Conservation (phyloP, 805 yeast genomes). For the Brettanomyces nanus region DNA sequence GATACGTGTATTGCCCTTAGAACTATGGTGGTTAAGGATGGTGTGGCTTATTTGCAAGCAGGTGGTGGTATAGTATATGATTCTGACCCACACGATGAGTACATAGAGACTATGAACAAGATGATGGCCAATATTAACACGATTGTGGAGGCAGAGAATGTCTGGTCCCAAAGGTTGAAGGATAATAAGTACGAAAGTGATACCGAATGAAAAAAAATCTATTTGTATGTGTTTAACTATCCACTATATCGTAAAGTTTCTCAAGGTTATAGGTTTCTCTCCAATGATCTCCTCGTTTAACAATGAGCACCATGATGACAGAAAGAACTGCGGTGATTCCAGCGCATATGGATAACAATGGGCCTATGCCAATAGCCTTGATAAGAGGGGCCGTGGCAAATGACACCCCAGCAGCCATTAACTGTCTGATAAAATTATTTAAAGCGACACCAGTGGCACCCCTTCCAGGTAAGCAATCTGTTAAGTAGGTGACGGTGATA, state of each 20-base stretch:
- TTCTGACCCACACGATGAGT: slow-evolving; percentile 92
- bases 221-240: slow-evolving; percentile 9
- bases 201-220: not conserved
- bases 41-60: slow-evolving; percentile 88
- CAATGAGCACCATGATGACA: slow-evolving; percentile 36
- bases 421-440: slow-evolving; percentile 66
- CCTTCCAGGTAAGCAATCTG: slow-evolving; percentile 77
- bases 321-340: slow-evolving; percentile 44
- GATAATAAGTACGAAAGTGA: slow-evolving; percentile 4
- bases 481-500: slow-evolving; percentile 69
- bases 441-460: slow-evolving; percentile 88
- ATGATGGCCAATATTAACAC: slow-evolving; percentile 91
- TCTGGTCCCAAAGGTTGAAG: slow-evolving; percentile 2
- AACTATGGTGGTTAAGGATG: slow-evolving; percentile 93
- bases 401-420: slow-evolving; percentile 68
- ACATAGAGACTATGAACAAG: slow-evolving; percentile 93
- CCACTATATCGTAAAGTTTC: slow-evolving; percentile 44
- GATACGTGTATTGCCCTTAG: slow-evolving; percentile 96
- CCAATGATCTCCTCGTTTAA: slow-evolving; percentile 50
- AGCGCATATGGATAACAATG: slow-evolving; percentile 57
- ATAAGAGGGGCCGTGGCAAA: slow-evolving; percentile 68
- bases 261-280: slow-evolving; percentile 56
- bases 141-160: slow-evolving; percentile 81
- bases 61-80: slow-evolving; percentile 98
- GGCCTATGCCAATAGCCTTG: slow-evolving; percentile 61